Evolutionary conservation across 139 green algal species (phyloP).

Genomic region (Asterochloris erici): DNA sequence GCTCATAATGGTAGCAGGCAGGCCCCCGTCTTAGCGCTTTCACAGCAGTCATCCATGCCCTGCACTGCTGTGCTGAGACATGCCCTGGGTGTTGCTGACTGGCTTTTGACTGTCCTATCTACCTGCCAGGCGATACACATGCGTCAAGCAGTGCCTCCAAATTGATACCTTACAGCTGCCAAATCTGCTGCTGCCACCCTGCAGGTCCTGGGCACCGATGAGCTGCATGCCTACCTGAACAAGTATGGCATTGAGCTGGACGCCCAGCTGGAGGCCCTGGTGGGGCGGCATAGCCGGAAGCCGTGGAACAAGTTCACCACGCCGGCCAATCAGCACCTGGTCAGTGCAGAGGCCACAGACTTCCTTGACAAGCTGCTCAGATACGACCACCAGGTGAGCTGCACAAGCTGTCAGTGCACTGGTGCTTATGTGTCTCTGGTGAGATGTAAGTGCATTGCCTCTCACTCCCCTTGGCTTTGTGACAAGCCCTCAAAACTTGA

Average conservation of each 20-base stretch:
- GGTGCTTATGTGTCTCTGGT: background rate
- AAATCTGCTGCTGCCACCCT: background rate
- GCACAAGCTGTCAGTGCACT: background rate
- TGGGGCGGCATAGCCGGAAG: slow-evolving; percentile 82
- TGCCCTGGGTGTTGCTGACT: background rate
- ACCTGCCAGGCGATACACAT: background rate
- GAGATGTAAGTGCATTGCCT: background rate
- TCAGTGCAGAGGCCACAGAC: slow-evolving; percentile 89
- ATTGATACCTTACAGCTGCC: background rate
- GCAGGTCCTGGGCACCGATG: slow-evolving; percentile 92
- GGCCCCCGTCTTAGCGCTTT: too few species aligned
- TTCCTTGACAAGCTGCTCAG: slow-evolving; percentile 94
- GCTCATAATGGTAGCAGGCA: too few species aligned
- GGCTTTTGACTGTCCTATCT: background rate
- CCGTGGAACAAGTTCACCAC: slow-evolving; percentile 95
- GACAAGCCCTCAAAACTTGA: background rate
- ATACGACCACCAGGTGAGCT: slow-evolving; percentile 87
- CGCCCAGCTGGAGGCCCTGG: slow-evolving; percentile 86
- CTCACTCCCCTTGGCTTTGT: background rate
- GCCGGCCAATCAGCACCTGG: slow-evolving; percentile 92
- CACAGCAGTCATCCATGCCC: too few species aligned
- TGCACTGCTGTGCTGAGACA: background rate
- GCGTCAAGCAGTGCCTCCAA: background rate
- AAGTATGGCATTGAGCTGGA: slow-evolving; percentile 99
- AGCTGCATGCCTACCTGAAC: slow-evolving; percentile 83